Conservation (phyloP, 2,329 filamentous ascomycete genomes). For the Beauveria medogensis region DNA sequence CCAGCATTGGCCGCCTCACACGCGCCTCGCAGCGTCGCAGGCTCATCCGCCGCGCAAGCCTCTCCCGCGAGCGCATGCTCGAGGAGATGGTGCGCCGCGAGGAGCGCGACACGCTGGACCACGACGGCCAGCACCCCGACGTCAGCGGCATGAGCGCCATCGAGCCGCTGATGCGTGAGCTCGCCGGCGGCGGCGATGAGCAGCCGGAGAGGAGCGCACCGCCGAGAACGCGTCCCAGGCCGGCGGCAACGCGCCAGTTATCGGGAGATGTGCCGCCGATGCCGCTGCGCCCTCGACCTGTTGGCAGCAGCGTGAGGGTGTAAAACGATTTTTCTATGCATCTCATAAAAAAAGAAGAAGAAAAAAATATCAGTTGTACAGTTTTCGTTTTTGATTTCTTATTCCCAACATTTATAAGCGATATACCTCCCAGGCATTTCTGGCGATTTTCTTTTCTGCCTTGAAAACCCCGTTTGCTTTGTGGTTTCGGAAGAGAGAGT, state of each 20-base stretch:
- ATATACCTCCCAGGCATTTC: not conserved
- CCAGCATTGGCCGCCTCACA: conserved; percentile 6
- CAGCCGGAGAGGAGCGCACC: not conserved
- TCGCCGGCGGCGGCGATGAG: conserved; percentile 19
- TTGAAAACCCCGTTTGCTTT: no score
- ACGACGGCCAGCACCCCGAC: conserved; percentile 18
- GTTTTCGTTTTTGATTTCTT: not conserved
- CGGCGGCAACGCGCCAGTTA: not conserved
- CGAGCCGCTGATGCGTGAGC: conserved; percentile 38
- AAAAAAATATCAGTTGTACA: not conserved
- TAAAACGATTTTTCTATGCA: not conserved
- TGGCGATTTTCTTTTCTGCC: no score
- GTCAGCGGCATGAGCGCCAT: conserved; percentile 30
- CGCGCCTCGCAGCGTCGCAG: conserved; percentile 13
- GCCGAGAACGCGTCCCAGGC: not conserved
- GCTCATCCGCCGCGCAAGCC: conserved; percentile 18
- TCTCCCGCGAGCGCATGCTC: conserved; percentile 23
- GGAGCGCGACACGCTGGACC: not conserved
- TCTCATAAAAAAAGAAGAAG: not conserved
- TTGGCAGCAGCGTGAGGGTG: not conserved
- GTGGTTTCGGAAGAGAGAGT: no score
- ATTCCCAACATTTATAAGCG: not conserved
- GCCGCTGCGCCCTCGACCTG: not conserved
- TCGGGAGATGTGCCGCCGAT: conserved; percentile 4
- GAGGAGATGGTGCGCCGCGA: conserved; percentile 19